These are phyloP conservation scores for Arthrobotrys megalospora DNA, from an alignment of 2,329 filamentous ascomycete species.

Conservation along the genomic window DNA sequence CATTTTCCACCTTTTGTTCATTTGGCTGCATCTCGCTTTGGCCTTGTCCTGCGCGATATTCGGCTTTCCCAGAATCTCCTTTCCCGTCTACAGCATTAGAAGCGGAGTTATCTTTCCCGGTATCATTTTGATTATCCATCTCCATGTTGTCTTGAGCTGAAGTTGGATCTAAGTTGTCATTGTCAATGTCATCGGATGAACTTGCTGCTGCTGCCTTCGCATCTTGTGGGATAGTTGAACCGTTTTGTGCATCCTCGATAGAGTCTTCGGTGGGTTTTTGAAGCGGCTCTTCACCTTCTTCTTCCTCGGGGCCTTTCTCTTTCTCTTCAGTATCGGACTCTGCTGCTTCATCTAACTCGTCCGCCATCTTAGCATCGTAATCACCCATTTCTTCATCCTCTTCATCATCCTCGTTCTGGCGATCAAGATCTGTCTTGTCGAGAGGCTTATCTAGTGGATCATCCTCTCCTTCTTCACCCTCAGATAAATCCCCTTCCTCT, in stretches of 20 bases:
- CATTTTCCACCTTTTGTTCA: conserved; percentile 72
- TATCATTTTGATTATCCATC: conserved; percentile 59
- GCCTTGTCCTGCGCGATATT: conserved; percentile 46
- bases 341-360: conserved; percentile 71
- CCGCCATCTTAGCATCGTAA: conserved; percentile 69
- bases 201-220: conserved; percentile 61
- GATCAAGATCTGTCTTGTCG: conserved; percentile 68
- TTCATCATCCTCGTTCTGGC: conserved; percentile 68
- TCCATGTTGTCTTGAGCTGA: conserved; percentile 62
- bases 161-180: conserved; percentile 61
- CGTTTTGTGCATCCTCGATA: conserved; percentile 59
- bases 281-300: conserved; percentile 62
- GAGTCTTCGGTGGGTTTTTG: conserved; percentile 39
- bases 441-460: conserved; percentile 65
- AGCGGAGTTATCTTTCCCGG: conserved; percentile 55
- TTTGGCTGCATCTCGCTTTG: conserved; percentile 59
- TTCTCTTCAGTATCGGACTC: conserved; percentile 71
- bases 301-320: conserved; percentile 66
- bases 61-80: conserved; percentile 42
- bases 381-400: conserved; percentile 72
- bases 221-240: conserved; percentile 60
- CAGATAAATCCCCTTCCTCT: conserved; percentile 70
- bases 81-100: conserved; percentile 47
- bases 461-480: conserved; percentile 74
- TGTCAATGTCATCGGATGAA: conserved; percentile 62